phyloP scores from a whole-genome alignment of 176 grass and related monocot genomes.

The Canna indica region DNA sequence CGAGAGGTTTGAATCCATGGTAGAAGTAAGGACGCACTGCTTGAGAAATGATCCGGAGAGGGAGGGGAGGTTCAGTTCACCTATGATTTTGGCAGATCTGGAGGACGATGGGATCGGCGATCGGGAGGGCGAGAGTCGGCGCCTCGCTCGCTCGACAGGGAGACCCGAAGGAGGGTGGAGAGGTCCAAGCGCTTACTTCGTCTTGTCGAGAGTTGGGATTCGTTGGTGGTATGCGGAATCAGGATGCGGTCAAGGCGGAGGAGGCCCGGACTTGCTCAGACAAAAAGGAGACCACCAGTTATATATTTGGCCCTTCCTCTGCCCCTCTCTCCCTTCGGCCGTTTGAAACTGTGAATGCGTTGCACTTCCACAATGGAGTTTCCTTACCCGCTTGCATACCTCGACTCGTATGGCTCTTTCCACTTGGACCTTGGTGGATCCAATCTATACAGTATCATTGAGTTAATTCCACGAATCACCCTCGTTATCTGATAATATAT shows the following conservation, averaged over 20 bases:
- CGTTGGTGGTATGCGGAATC: not conserved
- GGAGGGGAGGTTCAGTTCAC: not conserved
- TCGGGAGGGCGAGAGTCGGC: not conserved
- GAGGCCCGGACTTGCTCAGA: not conserved
- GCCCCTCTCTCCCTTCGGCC: not conserved
- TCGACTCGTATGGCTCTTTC: no score
- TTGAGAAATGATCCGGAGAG: not conserved
- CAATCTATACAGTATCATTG: no score
- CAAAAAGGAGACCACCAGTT: no score
- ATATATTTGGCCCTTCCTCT: no score
- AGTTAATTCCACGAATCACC: no score
- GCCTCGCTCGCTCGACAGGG: not conserved
- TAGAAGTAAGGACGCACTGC: not conserved
- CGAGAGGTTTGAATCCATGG: not conserved
- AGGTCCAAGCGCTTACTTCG: not conserved
- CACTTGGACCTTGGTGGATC: no score
- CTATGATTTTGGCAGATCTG: not conserved
- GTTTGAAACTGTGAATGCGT: not conserved
- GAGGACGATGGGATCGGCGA: not conserved
- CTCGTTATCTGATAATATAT: no score
- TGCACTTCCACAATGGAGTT: not conserved
- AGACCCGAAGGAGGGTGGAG: not conserved
- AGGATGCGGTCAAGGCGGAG: not conserved
- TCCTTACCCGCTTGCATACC: no score
- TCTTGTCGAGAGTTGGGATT: not conserved